Evolutionary conservation across 768 basidiomycete genomes (phyloP).

Genomic region (Phylloporus rhodoxanthus): DNA sequence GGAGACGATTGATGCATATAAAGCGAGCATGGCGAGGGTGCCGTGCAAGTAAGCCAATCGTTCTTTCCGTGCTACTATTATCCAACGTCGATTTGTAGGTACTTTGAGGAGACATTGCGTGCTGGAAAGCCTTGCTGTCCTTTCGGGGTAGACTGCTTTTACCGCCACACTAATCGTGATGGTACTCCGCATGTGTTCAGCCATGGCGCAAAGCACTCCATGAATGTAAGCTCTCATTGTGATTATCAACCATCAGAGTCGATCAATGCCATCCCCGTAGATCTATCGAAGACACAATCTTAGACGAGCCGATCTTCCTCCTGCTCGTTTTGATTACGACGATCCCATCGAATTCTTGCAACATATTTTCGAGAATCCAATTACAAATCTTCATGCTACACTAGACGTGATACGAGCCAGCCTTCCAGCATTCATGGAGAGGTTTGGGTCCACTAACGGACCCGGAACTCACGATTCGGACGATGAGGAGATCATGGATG

Average conservation of each 20-base stretch:
- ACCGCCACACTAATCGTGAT: conserved; percentile 62
- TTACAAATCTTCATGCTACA: conserved; percentile 40
- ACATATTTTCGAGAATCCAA: conserved; percentile 43
- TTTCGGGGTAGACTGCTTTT: conserved; percentile 79
- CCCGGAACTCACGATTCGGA: conserved; percentile 28
- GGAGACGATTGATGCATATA: conserved; percentile 51
- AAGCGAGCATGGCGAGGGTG: conserved; percentile 65
- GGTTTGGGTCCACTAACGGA: conserved; percentile 11
- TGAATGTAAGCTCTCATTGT: conserved; percentile 43
- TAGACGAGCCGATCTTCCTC: conserved; percentile 18
- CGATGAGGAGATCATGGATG: conserved; percentile 26
- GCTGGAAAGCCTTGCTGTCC: conserved; percentile 56
- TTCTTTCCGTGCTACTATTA: not conserved
- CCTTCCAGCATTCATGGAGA: conserved; percentile 28
- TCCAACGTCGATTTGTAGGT: conserved; percentile 33
- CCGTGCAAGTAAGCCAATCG: conserved; percentile 52
- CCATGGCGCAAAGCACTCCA: conserved; percentile 48
- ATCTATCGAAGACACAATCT: conserved; percentile 21
- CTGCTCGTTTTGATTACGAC: conserved; percentile 28
- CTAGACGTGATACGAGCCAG: conserved; percentile 31
- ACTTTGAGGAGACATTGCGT: conserved; percentile 52
- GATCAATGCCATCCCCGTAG: conserved; percentile 10
- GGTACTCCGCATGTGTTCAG: conserved; percentile 55
- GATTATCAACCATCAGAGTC: conserved; percentile 21
- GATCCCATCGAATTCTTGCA: conserved; percentile 40